Evolutionary conservation across 2,329 filamentous ascomycete species (phyloP), one percentile per base, ranked within the genome.

Genomic region (Drechslera avenae): DNA sequence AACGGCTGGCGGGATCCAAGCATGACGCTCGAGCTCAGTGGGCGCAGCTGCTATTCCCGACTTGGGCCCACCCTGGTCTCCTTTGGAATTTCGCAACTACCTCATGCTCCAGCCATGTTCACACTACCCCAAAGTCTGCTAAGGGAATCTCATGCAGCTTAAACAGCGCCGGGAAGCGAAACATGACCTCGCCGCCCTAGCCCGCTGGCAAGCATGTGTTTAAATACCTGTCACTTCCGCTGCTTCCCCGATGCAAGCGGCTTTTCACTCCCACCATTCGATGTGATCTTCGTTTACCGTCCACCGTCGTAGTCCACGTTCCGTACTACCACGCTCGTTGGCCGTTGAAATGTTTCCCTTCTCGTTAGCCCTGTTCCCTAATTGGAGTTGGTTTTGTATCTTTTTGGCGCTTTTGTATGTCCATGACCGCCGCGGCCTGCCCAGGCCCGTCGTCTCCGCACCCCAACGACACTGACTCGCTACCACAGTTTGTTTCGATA

Each of bases 401-500:
- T 73, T 71, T 54, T 56, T 67, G 33, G 60, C 61, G 43, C 62
- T 71, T 50, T 73, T 71, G 71, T 73, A 70, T 44, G 71, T 69
- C 49, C 12, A 48, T 47, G 14, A 23, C 26, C 32, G 9, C 37
- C 37, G 16, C 16, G 31, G 23, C 26, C 44, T 46, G 32, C 39
- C 32, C 39, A 16, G 17, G 31, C 3, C 45, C n/a, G 37, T 50
- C 54, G 43, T 34, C 39, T 44, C 32, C 47, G 50, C 46, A 46
- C 26, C 46, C 45, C 32, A 43, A 43, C 37, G 21, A 32, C 37
- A 59, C 68, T 72, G 62, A 71, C 65, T 59, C 52, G 47, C 40
- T 39, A 7, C 35, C 39, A 46, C 60, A 96, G 92, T 85, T 68
- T 93, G 54, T 91, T 95, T 80, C 88, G 93, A 63, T 97, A 97